Conservation (phyloP, 2,329 filamentous ascomycete species). For the Botrytis aclada region DNA sequence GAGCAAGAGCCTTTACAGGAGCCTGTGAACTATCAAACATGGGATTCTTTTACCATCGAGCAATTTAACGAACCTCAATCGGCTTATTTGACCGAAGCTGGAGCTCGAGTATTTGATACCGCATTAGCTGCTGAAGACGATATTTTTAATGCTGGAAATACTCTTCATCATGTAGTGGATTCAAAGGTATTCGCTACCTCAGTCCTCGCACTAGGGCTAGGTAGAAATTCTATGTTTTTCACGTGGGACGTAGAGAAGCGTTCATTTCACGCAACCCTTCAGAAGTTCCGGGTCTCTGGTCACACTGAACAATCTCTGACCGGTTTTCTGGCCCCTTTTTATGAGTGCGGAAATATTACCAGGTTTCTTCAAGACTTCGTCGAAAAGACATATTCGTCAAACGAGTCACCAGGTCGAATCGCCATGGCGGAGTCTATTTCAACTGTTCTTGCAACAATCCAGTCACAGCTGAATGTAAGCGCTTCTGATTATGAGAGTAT, state of each 20-base stretch:
- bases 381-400: conserved; percentile 32
- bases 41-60: conserved; percentile 61
- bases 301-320: conserved; percentile 51
- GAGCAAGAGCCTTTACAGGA: conserved; percentile 36
- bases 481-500: conserved; percentile 32
- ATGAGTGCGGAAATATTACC: conserved; percentile 39
- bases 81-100: conserved; percentile 66
- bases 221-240: conserved; percentile 71
- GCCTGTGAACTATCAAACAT: conserved; percentile 54
- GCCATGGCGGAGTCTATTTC: conserved; percentile 41
- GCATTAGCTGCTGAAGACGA: conserved; percentile 47
- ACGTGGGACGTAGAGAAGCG: conserved; percentile 52
- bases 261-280: conserved; percentile 50
- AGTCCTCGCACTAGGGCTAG: conserved; percentile 64
- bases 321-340: conserved; percentile 41
- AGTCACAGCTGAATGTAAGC: conserved; percentile 33
- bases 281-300: conserved; percentile 49
- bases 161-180: conserved; percentile 46
- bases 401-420: conserved; percentile 34
- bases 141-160: conserved; percentile 41
- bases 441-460: conserved; percentile 38
- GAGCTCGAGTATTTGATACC: conserved; percentile 63
- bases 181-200: conserved; percentile 51
- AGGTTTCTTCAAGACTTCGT: conserved; percentile 35
- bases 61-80: conserved; percentile 43